A percentile compares a stretch with the other conserved stretches of the same genome.
phyloP scores from a whole-genome alignment of 2,329 filamentous ascomycete species.

The Reticulascus tulasneorum region DNA sequence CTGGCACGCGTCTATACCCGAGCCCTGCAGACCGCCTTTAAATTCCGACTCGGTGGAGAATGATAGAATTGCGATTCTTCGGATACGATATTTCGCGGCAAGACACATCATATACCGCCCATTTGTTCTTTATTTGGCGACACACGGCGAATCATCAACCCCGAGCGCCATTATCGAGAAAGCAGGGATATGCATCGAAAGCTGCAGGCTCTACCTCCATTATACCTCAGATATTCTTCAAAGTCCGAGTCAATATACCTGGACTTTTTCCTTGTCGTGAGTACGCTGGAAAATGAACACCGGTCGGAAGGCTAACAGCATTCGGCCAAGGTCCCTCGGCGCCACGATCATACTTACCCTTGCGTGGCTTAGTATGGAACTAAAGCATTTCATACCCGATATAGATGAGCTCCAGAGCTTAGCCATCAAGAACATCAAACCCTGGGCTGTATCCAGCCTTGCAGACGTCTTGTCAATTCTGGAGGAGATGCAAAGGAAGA shows the following conservation, averaged over 20 bases:
- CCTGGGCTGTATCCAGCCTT: constrained; percentile 23
- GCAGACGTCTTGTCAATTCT: constrained; percentile 23
- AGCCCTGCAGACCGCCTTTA: constrained; percentile 21
- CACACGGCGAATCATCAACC: constrained; percentile 10
- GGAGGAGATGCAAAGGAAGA: constrained; percentile 24
- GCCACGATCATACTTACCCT: constrained; percentile 26
- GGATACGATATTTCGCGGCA: constrained; percentile 28
- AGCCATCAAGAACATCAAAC: constrained; percentile 22
- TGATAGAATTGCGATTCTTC: constrained; percentile 20
- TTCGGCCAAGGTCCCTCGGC: constrained; percentile 21
- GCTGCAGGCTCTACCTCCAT: constrained; percentile 24
- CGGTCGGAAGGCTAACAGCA: background rate
- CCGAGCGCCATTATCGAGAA: constrained; percentile 22
- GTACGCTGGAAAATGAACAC: no score
- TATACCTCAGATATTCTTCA: constrained; percentile 21
- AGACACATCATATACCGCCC: constrained; percentile 28
- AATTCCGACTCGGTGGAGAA: constrained; percentile 16
- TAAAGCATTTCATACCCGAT: constrained; percentile 23
- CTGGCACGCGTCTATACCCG: constrained; percentile 28
- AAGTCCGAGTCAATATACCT: constrained; percentile 27
- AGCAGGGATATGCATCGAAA: constrained; percentile 25
- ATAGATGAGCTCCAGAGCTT: constrained; percentile 23
- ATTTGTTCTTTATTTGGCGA: constrained; percentile 25
- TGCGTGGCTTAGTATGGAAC: constrained; percentile 21
- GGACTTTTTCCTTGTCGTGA: constrained; percentile 29